Conservation (phyloP, 495 filamentous ascomycete genomes). For the Neurospora sp. region DNA sequence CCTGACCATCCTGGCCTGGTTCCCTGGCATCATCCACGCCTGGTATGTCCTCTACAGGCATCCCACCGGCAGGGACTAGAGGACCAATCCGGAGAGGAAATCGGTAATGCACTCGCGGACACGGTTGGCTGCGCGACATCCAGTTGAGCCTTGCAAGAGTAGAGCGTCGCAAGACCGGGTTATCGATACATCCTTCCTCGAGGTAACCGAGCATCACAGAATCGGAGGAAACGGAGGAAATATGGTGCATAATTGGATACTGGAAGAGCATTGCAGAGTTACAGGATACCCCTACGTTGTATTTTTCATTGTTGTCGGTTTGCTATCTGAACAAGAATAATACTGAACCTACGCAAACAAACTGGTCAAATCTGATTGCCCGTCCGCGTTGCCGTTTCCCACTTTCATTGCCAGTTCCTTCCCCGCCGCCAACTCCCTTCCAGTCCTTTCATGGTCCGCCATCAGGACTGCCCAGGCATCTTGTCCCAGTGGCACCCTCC, state of each 20-base stretch:
- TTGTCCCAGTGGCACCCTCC: constrained; percentile 33
- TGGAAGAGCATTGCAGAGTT: neutral
- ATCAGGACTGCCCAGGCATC: constrained; percentile 31
- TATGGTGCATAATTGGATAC: neutral
- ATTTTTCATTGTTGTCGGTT: neutral
- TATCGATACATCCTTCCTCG: neutral
- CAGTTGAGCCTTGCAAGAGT: neutral
- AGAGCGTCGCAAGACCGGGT: neutral
- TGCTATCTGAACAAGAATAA: neutral
- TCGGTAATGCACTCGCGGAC: constrained; percentile 1
- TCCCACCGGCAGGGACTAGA: neutral
- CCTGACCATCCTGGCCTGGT: constrained; percentile 72
- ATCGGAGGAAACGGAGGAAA: neutral
- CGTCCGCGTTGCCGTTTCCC: constrained; percentile 8
- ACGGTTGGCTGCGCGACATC: neutral
- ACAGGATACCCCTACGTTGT: neutral
- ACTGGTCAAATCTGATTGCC: neutral
- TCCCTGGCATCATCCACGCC: constrained; percentile 66
- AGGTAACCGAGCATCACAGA: neutral
- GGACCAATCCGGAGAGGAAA: constrained; percentile 8
- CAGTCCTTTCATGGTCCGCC: constrained; percentile 21
- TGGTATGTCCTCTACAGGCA: constrained; percentile 31
- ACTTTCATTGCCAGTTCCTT: constrained; percentile 26
- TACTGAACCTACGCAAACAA: neutral
- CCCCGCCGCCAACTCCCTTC: constrained; percentile 23